Percentiles rank a stretch among this genome's conserved stretches.
phyloP scores from a whole-genome alignment of 148 eudicot species.

The Vaccinium macrocarpon region DNA sequence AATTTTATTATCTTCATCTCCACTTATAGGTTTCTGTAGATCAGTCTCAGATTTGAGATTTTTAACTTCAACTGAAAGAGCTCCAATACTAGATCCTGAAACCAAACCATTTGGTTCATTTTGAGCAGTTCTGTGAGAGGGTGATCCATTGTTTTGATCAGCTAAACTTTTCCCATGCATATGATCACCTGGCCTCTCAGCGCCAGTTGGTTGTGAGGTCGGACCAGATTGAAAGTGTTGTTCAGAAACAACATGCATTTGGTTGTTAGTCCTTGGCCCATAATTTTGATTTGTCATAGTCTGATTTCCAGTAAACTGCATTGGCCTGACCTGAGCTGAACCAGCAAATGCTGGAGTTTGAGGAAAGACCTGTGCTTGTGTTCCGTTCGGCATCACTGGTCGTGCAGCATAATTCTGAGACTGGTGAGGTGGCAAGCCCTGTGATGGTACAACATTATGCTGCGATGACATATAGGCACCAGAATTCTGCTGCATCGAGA shows the following conservation, averaged over 20 bases:
- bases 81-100: constrained; percentile 21
- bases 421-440: constrained; percentile 41
- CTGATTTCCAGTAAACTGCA: constrained; percentile 35
- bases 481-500: constrained; percentile 24
- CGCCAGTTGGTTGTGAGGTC: constrained; percentile 23
- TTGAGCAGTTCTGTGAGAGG: constrained; percentile 25
- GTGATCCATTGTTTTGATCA: constrained; percentile 25
- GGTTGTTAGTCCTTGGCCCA: constrained; percentile 22
- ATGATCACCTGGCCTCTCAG: constrained; percentile 34
- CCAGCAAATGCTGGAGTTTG: constrained; percentile 42
- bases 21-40: constrained; percentile 16
- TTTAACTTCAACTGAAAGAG: constrained; percentile 27
- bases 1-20: constrained; percentile 13
- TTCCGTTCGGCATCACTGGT: constrained; percentile 41
- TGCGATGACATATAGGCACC: constrained; percentile 29
- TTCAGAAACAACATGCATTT: constrained; percentile 30
- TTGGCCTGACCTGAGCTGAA: constrained; percentile 51
- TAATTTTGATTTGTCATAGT: constrained; percentile 42
- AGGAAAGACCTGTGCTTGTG: constrained; percentile 40
- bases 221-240: constrained; percentile 33
- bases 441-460: constrained; percentile 33
- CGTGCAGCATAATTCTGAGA: constrained; percentile 47
- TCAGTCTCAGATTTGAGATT: constrained; percentile 33
- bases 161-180: constrained; percentile 20
- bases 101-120: constrained; percentile 34